Evolutionary conservation across 305 asterid genomes (phyloP), one percentile per base, ranked within the genome.

Genomic region (Fraxinus platypoda): DNA sequence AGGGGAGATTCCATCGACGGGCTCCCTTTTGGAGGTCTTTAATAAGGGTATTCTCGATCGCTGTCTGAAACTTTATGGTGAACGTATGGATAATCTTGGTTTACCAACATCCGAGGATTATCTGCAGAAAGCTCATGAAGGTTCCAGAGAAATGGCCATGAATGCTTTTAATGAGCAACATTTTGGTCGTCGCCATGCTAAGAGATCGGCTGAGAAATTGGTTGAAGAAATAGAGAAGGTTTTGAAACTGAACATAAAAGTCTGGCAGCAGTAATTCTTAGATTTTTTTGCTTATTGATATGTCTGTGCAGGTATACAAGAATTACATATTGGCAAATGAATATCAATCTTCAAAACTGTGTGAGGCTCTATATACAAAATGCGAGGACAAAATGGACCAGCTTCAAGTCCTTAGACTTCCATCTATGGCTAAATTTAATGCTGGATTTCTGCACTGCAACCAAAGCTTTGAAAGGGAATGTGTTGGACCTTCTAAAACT

Each of bases 1-100:
- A 91, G 99, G 99, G 87, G 99, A 96, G 88, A 96, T 96, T 88
- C 99, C 99, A 78, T 90, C 99, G 59, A 96, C 98, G 38, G 99
- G 99, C 57, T 96, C 98, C 57, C 98, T 96, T 72, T 98, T 96
- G 85, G 99, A 96, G 93, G 90, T 93, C 74, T 96, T 96, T 86
- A 96, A 96, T 83, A 96, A 96, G 92, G 93, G 90, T 68, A 93
- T 94, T 86, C 88, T 93, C 38, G 98, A 94, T 84, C 91, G 93
- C 46, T 96, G 98, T 81, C 83, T 92, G 84, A 93, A 91, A 84
- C 81, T 96, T 70, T 96, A 96, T 74, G 87, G 72, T 74, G 92
- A 77, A 21, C 92, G 86, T 74, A 88, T 93, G 97, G 88, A 82
- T 74, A 87, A 57, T 62, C 74, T 93, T 78, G 85, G 83, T 75